Base-by-base conservation (phyloP, 2,329 filamentous ascomycete species). In the Cercospora sojina region DNA sequence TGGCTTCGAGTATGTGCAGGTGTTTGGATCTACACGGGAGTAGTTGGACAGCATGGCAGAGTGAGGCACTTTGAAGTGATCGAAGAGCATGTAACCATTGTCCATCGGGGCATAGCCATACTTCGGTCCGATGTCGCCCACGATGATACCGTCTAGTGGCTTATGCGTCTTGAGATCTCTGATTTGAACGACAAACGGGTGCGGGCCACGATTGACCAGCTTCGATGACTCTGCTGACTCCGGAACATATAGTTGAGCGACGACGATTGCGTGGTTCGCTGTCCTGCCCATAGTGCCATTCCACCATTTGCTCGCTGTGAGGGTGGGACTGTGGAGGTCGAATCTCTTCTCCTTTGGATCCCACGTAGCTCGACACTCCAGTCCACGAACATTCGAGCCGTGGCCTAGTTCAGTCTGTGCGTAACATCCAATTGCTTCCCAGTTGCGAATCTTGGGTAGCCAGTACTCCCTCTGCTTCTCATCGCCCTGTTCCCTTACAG, bases 41-140 rank as follows among this genome's bases (percentile, higher is more conserved):
- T 85, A 85, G 31, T 81, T 78, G 8, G 80, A 81, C 8, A 85
- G 75, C 77, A 85, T 80, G 13, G 82, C 82, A 41, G 79, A 80
- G 73, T 83, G 81, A 12, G 82, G 81, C 4, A 85, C 75, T 31
- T 79, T 76, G 69, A 79, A 78, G 49, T 82, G 76, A 65, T 84
- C 74, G 74, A 85, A 85, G 4, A 85, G 78, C 81, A 84, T 83
- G 72, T 85, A 85, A 0, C 81, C 83, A 64, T 85, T 85, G 66
- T 85, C 82, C 83, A 84, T 75, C 3, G 79, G 79, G 23, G 81
- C 79, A 68, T 85, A 85, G 8, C 83, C 83, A 71, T 85, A 84
- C 65, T 85, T 85, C n/a, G 83, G 82, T 2, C 83, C 83, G 69
- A 85, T 84, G 67, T 85, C 83, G n/a, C 83, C 83, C 16, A 85